Conservation (phyloP, 169 alveolate genomes). For the Babesia bovis region DNA sequence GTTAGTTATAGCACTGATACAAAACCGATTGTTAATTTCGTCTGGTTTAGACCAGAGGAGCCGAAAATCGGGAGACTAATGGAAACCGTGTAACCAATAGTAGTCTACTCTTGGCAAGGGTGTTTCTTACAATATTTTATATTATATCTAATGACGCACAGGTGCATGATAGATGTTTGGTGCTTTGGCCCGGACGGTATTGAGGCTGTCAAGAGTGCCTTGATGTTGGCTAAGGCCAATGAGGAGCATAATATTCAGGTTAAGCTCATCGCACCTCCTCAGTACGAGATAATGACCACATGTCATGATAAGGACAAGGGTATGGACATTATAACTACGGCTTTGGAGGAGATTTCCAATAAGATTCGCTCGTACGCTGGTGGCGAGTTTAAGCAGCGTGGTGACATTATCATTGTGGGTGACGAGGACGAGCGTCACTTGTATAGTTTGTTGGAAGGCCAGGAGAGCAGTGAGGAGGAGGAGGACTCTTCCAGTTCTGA, state of each 20-base stretch:
- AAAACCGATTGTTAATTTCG: slow-evolving; percentile 61
- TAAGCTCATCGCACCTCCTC: slow-evolving; percentile 91
- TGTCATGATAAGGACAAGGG: slow-evolving; percentile 89
- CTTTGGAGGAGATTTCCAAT: slow-evolving; percentile 82
- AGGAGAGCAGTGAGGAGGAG: slow-evolving; percentile 79
- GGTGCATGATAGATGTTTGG: slow-evolving; percentile 92
- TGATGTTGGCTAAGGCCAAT: slow-evolving; percentile 77
- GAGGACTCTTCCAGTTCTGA: slow-evolving; percentile 58
- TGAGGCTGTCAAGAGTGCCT: slow-evolving; percentile 94
- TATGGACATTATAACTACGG: slow-evolving; percentile 37
- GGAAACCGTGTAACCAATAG: slow-evolving; percentile 65
- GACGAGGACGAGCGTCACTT: slow-evolving; percentile 86
- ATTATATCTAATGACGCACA: background rate
- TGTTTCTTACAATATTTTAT: slow-evolving; percentile 43
- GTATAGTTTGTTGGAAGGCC: slow-evolving; percentile 78
- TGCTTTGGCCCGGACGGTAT: slow-evolving; percentile 95
- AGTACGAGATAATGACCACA: slow-evolving; percentile 86
- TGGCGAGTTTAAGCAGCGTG: slow-evolving; percentile 88
- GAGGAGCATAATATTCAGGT: slow-evolving; percentile 74
- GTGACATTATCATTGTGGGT: slow-evolving; percentile 86
- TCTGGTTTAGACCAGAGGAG: slow-evolving; percentile 43
- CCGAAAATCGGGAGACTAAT: slow-evolving; percentile 63
- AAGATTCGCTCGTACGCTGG: slow-evolving; percentile 81
- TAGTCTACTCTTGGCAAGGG: slow-evolving; percentile 49
- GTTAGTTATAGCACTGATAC: slow-evolving; percentile 16